Evolutionary conservation across 352 stramenopile genomes (phyloP).

Genomic region (Stramenopiles sp.): DNA sequence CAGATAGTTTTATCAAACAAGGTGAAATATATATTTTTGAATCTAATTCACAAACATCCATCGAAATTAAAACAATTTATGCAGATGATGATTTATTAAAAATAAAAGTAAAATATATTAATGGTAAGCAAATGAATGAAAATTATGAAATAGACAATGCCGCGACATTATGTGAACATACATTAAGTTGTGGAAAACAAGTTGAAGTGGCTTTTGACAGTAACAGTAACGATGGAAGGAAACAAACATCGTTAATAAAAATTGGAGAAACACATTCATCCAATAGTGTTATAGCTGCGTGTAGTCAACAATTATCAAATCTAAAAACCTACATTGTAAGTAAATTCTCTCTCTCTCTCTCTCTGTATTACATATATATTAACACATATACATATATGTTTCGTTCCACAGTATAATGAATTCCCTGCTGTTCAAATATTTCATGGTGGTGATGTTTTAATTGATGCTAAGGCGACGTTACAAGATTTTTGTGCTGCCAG

Average conservation of each 20-base stretch:
- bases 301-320: neutral
- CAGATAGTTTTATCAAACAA: neutral
- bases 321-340: neutral
- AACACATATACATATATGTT: too few species aligned
- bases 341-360: too few species aligned
- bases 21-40: neutral
- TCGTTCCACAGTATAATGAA: too few species aligned
- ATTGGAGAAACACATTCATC: neutral
- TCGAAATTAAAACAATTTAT: neutral
- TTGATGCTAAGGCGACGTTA: neutral
- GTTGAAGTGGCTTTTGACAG: neutral
- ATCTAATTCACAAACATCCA: neutral
- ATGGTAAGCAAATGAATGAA: neutral
- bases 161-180: neutral
- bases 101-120: neutral
- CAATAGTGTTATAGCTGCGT: neutral
- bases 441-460: neutral
- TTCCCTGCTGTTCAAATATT: neutral
- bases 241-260: neutral
- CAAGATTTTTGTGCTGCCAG: neutral
- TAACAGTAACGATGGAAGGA: neutral
- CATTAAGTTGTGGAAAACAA: neutral
- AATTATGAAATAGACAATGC: neutral
- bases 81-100: neutral
- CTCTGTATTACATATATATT: too few species aligned